Evolutionary conservation across 192 early-diverging fungal species (phyloP).

Genomic region (Podila epigama): DNA sequence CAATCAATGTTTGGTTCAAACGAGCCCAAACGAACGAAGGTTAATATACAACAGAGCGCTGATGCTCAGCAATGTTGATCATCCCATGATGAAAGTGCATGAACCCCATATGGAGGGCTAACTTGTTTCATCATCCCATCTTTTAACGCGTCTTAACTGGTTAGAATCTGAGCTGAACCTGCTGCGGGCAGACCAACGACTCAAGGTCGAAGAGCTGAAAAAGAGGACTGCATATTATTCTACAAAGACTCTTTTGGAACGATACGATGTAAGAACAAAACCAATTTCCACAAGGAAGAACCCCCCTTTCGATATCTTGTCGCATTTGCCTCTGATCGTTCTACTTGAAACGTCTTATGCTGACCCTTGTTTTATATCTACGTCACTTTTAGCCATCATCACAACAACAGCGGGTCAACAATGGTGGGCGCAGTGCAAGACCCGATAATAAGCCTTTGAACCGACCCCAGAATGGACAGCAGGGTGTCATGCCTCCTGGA

Average conservation of each 20-base stretch:
- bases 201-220: constrained; percentile 91
- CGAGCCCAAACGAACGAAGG: constrained; percentile 60
- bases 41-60: too few species aligned
- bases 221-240: constrained; percentile 92
- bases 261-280: constrained; percentile 69
- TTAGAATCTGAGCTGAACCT: constrained; percentile 50
- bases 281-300: too few species aligned
- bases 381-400: constrained; percentile 22
- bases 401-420: constrained; percentile 13
- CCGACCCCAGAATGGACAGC: constrained; percentile 34
- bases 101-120: background rate
- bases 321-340: background rate
- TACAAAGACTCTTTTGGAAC: constrained; percentile 88
- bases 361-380: background rate
- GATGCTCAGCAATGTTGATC: too few species aligned
- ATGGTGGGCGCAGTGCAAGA: constrained; percentile 14
- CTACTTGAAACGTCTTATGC: background rate
- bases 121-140: background rate
- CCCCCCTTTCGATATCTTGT: background rate
- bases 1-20: constrained; percentile 57
- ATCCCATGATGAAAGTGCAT: background rate
- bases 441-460: constrained; percentile 19
- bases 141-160: background rate
- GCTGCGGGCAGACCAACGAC: constrained; percentile 66
- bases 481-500: constrained; percentile 9